Conservation (phyloP, 441 rosid genomes). For the Breynia disticha region DNA sequence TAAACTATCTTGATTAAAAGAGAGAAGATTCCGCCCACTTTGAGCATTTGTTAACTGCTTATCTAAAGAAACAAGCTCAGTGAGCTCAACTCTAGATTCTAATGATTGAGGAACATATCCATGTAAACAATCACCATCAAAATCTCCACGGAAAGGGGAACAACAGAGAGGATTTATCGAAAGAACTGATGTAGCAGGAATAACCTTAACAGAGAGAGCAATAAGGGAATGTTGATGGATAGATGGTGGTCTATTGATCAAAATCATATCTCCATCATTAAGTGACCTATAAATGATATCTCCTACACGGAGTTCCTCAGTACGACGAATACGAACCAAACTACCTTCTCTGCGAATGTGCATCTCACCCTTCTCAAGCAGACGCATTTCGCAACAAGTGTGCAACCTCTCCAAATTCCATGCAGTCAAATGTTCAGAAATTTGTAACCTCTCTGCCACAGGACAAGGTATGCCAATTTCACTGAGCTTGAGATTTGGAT, state of each 20-base stretch:
- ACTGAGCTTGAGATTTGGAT: slow-evolving; percentile 59
- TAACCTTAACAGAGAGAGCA: slow-evolving; percentile 60
- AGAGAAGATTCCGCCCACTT: slow-evolving; percentile 72
- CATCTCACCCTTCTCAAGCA: slow-evolving; percentile 57
- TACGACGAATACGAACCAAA: slow-evolving; percentile 34
- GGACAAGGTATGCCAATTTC: slow-evolving; percentile 87
- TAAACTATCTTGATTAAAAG: slow-evolving; percentile 80
- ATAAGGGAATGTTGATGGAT: slow-evolving; percentile 92
- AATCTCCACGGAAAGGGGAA: slow-evolving; percentile 87
- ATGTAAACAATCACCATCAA: slow-evolving; percentile 95
- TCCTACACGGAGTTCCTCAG: slow-evolving; percentile 45
- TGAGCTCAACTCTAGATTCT: slow-evolving; percentile 65
- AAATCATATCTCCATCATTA: slow-evolving; percentile 61
- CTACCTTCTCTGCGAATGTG: slow-evolving; percentile 55
- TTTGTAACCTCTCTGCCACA: slow-evolving; percentile 67
- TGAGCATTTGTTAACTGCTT: slow-evolving; percentile 67
- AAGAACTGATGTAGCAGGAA: slow-evolving; percentile 63
- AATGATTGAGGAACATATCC: slow-evolving; percentile 92
- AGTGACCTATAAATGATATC: slow-evolving; percentile 63
- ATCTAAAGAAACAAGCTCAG: slow-evolving; percentile 76
- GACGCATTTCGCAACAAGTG: slow-evolving; percentile 34
- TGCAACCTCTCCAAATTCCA: slow-evolving; percentile 62
- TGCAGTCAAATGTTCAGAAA: slow-evolving; percentile 61
- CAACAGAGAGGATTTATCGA: slow-evolving; percentile 87
- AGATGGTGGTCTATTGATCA: slow-evolving; percentile 92